Conservation (phyloP, 306 rosid species). For the Citrullus mucosospermus region DNA sequence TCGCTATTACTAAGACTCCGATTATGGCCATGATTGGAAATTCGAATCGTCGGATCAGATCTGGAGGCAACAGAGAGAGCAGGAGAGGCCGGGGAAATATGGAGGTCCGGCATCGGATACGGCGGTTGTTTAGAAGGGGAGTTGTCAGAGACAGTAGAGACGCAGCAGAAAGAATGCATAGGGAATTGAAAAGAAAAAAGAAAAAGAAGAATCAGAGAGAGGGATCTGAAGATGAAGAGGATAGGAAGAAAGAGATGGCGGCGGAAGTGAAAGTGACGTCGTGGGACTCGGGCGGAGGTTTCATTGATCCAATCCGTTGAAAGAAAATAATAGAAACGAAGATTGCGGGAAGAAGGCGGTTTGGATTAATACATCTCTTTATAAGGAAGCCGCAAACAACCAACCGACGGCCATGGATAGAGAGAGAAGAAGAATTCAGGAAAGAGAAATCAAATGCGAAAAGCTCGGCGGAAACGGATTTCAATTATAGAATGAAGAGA, state of each 20-base stretch:
- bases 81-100: conserved; percentile 27
- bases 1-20: conserved; percentile 21
- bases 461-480: not conserved
- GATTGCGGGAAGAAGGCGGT: not conserved
- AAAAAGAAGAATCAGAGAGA: not conserved
- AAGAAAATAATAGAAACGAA: not conserved
- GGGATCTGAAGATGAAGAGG: conserved; percentile 13
- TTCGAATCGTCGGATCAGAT: conserved; percentile 48
- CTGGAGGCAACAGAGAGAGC: conserved; percentile 23
- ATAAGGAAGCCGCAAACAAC: not conserved
- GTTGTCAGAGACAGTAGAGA: conserved; percentile 63
- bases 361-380: not conserved
- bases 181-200: conserved; percentile 2
- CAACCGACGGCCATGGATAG: not conserved
- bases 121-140: conserved; percentile 41
- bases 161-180: conserved; percentile 89
- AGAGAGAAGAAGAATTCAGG: not conserved
- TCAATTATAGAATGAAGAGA: not conserved
- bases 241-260: not conserved
- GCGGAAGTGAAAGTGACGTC: conserved; percentile 6
- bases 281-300: not conserved
- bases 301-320: conserved; percentile 13
- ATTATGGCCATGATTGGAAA: conserved; percentile 3
- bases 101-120: conserved; percentile 31
- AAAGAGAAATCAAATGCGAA: not conserved